A percentile compares a stretch with the other conserved stretches of the same genome.
These are phyloP conservation scores for Ogataea hybrid DNA, from an alignment of 1,139 yeast genomes.

Conservation along the genomic window DNA sequence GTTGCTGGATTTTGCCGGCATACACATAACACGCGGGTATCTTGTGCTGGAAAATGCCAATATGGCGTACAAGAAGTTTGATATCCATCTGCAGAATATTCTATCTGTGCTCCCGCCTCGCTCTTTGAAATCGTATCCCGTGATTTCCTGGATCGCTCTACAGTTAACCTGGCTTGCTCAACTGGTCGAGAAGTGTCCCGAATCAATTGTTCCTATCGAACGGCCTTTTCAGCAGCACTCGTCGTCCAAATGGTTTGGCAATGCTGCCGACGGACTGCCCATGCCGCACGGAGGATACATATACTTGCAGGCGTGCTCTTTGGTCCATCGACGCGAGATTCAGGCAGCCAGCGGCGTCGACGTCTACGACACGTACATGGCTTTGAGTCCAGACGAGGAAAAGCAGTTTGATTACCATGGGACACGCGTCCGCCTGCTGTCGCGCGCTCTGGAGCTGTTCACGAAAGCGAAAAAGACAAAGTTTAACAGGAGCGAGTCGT, in stretches of 20 bases:
- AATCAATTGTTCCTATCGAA: conserved; percentile 39
- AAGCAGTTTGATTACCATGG: conserved; percentile 24
- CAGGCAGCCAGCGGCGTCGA: conserved; percentile 12
- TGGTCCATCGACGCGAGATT: conserved; percentile 27
- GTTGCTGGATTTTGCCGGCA: conserved; percentile 57
- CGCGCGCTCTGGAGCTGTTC: conserved; percentile 36
- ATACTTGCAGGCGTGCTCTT: conserved; percentile 39
- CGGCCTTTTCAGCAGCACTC: conserved; percentile 33
- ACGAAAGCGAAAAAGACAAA: conserved; percentile 33
- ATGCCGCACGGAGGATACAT: conserved; percentile 49
- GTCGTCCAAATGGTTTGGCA: conserved; percentile 23
- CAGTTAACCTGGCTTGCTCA: conserved; percentile 59
- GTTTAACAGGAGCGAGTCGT: conserved; percentile 38
- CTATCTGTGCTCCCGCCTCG: conserved; percentile 32
- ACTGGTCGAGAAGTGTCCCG: conserved; percentile 46
- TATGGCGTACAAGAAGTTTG: conserved; percentile 61
- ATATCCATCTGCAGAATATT: conserved; percentile 54
- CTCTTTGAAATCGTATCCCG: conserved; percentile 30
- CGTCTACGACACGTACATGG: conserved; percentile 27
- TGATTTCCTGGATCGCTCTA: conserved; percentile 41
- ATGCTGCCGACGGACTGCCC: conserved; percentile 23
- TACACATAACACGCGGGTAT: conserved; percentile 62
- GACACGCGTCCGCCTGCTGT: conserved; percentile 34
- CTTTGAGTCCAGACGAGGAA: conserved; percentile 27
- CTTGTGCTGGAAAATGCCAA: conserved; percentile 61